Base-by-base conservation (phyloP, 1,284 basidiomycete genomes). In the Cutaneotrichosporon curvatum region DNA sequence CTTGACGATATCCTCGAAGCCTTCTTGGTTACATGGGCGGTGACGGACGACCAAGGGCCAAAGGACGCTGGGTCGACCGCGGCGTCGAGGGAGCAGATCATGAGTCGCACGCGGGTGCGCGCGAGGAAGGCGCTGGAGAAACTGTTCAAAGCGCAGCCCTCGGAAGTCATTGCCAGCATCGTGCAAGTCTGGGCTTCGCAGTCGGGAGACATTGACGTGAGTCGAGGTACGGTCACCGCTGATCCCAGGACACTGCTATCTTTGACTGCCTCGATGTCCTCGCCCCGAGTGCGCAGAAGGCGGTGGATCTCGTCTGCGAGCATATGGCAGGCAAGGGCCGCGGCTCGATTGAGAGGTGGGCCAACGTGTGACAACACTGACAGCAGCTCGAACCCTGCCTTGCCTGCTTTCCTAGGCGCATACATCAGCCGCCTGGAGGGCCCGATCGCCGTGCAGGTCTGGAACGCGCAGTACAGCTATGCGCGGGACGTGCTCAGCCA, bases 261-360 rank as follows among this genome's bases (percentile, higher is more conserved):
- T 91, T 94, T 59, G 85, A 90, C 49, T 78, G 95, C 37, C 75
- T 95, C 10, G 87, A 92, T 61, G 73, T 83, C 12, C 77, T 97
- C 16, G 81, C 90, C 2, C 79, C 87, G 1, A 94, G 81, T 62
- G 85, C 89, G 2, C 89, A 92, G 61, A 86, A 81, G 53, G 82
- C 87, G 2, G 88, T 96, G 1, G 84, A 90, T 51, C 86, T 92
- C 77, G 74, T 92, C 16, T 92, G 87, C 64, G 91, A 96, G 65
- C 83, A 51, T 33, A 49, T 60, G 37, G 52, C 43, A 30, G 58
- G 56, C 11, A 63, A 61, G 48, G 88, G 42, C 74, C 76, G 32
- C 69, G 73, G 55, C 78, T 84, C 19, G 73, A 79, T 20, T 71
- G 78, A 12, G 72, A 75, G 8, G 62, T 78, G 11, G 82, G 86